Base-by-base conservation (phyloP, 306 rosid genomes). In the Arachis hypogaea region DNA sequence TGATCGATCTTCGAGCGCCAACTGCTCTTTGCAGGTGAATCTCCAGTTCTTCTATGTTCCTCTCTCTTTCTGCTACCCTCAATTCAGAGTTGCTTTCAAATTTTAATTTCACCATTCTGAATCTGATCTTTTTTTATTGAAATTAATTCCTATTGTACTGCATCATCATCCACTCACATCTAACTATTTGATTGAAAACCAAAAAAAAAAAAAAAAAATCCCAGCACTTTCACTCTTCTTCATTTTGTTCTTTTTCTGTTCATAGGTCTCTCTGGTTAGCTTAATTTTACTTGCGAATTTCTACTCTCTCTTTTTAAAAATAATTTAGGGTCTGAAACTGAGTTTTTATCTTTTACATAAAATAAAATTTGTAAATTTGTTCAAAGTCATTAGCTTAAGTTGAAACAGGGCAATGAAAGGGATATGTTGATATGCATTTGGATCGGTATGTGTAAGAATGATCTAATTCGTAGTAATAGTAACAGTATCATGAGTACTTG, bases 1-100 rank as follows among this genome's bases (percentile, higher is more conserved):
- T 52, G 70, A 60, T 69, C 76, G 73, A 77, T 77, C 82, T 68
- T 72, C 66, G 80, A 68, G 67, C 77, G 46, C 41, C 73, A 54
- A 77, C 68, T 7, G n/a, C 63, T 54, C 59, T 64, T 59, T 60
- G 61, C 66, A 72, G 81, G 77, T 70, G 33, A 70, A 33, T 59
- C 12, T 18, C 81, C 51, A 46, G 7, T 43, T 43, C 46, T 43
- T 43, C 1, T 43, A 1, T 11, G 44, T 52, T 54, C 59, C 69
- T 38, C 75, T 60, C 64, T 61, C 41, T 43, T 33, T 33, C 46
- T 43, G 4, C 6, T 61, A 11, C 3, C 3, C 29, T 7, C 22
- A 65, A 45, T 79, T 42, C 11, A n/a, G 8, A 5, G 46, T 40
- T 59, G 38, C 38, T 6, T 3, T 56, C 7, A 18, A 3, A 3